Evolutionary conservation across 1,284 basidiomycete species (phyloP).

Genomic region (Cerioporus squamosus): DNA sequence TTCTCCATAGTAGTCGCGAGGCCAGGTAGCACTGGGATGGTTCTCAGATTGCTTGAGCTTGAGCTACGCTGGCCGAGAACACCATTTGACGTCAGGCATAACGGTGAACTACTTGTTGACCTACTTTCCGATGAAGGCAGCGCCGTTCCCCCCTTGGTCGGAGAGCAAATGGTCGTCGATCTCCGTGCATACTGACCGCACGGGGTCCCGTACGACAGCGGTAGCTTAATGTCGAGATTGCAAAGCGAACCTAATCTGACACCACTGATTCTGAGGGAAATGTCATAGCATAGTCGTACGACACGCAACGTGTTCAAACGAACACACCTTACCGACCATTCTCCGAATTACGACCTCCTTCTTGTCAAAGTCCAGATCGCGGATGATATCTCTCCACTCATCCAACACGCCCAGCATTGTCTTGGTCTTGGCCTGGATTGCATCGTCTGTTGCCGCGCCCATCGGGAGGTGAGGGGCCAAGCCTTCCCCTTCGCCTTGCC

Average conservation of each 20-base stretch:
- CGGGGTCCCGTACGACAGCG: too few species aligned
- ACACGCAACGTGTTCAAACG: neutral
- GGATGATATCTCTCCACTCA: constrained; percentile 24
- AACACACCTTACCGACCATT: neutral
- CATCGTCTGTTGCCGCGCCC: constrained; percentile 49
- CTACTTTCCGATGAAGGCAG: neutral
- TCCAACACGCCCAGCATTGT: constrained; percentile 45
- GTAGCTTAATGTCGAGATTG: too few species aligned
- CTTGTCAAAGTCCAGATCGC: constrained; percentile 6
- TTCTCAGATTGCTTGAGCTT: neutral
- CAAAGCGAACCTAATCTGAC: too few species aligned
- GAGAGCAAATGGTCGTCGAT: too few species aligned
- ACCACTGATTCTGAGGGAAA: too few species aligned
- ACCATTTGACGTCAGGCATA: neutral
- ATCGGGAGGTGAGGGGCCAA: constrained; percentile 55
- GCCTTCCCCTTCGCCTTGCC: constrained; percentile 47
- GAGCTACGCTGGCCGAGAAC: neutral
- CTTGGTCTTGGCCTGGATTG: constrained; percentile 45
- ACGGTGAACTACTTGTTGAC: neutral
- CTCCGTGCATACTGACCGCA: too few species aligned
- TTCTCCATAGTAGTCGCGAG: too few species aligned
- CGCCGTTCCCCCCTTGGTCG: too few species aligned
- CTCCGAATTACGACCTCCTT: neutral
- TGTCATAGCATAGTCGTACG: too few species aligned
- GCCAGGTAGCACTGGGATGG: neutral